Base-by-base conservation (phyloP, 371 early-diverging fungal genomes). In the Haplosporangium sp. region DNA sequence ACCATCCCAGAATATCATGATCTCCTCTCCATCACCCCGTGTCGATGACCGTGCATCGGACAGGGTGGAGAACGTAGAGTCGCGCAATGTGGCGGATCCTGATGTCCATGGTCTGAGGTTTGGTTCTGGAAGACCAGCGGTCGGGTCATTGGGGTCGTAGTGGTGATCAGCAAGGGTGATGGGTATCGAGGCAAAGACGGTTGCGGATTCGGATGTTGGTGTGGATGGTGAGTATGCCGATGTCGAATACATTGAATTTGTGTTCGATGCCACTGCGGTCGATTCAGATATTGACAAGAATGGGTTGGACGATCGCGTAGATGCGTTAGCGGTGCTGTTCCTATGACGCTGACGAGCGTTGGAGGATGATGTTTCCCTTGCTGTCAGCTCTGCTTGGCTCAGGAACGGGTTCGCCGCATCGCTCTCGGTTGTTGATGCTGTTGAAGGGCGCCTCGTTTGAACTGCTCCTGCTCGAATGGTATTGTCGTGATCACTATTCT, bases 1-100 rank as follows among this genome's bases (percentile, higher is more conserved):
- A 10, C 79, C 79, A 10, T 61, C 79, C 79, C 79, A 79, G 64
- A 79, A 79, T 58, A 79, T 79, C 79, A 79, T 79, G 59, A 79
- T 79, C 62, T 79, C 79, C 37, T 79, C 79, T 21, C 79, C 73
- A 50, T 79, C 73, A 7, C 79, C 79, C 21, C 69, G 52, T 2
- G 79, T 79, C 41, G 79, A 77, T 0, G 79, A 79, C 42, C 73
- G 59, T 5, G 73, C 54, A 42, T 79, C 79, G 9, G 79, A 79
- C 42, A 67, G 48, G 23, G 73, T 79, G 38, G 79, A 79, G 52
- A 79, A 72, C 2, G 79, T 79, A 7, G 79, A 79, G 36, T 79
- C 79, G 0, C 79, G 72, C 62, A 64, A 9, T 4, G 67, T 50
- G 43, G 46, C 40, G 8, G 67, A 60, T 14, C 53, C 68, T 1